Base-by-base conservation (phyloP, 768 basidiomycete species). In the Kwoniella heveanensis region DNA sequence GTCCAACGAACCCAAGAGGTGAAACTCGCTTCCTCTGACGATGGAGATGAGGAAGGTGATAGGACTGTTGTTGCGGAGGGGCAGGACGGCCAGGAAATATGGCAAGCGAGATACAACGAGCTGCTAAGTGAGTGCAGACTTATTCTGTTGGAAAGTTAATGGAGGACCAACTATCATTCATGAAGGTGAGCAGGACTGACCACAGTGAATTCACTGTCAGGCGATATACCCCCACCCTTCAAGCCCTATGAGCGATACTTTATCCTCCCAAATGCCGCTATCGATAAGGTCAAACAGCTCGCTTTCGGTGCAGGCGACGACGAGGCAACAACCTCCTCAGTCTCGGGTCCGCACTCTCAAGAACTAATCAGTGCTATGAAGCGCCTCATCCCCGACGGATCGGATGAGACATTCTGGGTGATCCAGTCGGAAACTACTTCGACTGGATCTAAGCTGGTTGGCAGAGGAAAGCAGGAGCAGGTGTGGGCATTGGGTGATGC, bases 381-480 rank as follows among this genome's bases (percentile, higher is more conserved):
- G 19, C 32, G 49, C 25, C 55, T 64, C 24, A 26, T 64, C 29
- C 62, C 62, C 3, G 62, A 64, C 56, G 13, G 56, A 51, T 48
- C 65, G 54, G 49, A 12, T 82, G 83, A 61, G 85, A 85, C 48
- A 74, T 82, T 62, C 78, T 89, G 62, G 81, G 77, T 25, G 4
- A 67, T 82, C 48, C 65, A 62, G 59, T 64, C 62, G n/a, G 21
- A 49, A 19, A 26, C 21, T 1, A 52, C 36, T 1, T 9, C 54
- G 5, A 55, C 53, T 19, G 65, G 62, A 1, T 75, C 88, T 76
- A n/a, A 25, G 17, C 19, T 64, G 36, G 37, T 57, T 26, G 62
- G 62, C 12, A 22, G 32, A 19, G 62, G 55, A 17, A 64, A 64
- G 50, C 24, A 64, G 50, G 62, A 64, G 26, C 55, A 64, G 22